Percentiles rank a stretch among this genome's conserved stretches.
Conservation (phyloP, 2,329 filamentous ascomycete genomes). For the Orbilia blumenaviensis region DNA sequence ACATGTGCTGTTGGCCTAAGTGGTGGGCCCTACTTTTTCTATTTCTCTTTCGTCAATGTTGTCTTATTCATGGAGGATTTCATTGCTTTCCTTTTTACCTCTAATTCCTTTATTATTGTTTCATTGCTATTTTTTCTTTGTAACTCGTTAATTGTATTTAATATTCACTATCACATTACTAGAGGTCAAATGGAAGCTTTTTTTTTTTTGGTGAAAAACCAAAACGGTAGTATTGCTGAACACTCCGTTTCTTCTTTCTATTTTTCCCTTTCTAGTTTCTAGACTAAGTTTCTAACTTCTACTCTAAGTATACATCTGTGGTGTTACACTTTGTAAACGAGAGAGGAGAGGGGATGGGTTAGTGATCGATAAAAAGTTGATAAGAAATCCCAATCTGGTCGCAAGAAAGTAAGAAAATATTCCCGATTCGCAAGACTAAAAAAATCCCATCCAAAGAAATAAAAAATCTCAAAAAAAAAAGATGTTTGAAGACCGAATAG, state of each 20-base stretch:
- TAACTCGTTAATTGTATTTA: not conserved
- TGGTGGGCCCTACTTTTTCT: no score
- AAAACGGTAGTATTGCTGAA: not conserved
- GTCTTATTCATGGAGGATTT: no score
- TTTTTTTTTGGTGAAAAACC: conserved; percentile 15
- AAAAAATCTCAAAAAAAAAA: not conserved
- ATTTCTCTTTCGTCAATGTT: no score
- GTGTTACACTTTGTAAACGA: conserved; percentile 44
- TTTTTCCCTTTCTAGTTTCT: conserved; percentile 21
- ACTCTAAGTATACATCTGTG: conserved; percentile 52
- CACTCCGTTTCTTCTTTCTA: not conserved
- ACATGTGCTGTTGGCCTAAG: not conserved
- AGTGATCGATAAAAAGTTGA: not conserved
- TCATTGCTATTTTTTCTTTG: no score
- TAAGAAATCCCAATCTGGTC: conserved; percentile 33
- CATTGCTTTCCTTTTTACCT: not conserved
- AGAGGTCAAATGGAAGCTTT: not conserved
- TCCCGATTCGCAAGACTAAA: not conserved
- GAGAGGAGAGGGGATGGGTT: not conserved
- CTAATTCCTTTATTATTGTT: not conserved
- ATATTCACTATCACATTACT: not conserved
- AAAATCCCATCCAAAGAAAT: conserved; percentile 8
- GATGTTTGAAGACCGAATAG: not conserved
- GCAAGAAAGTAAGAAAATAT: conserved; percentile 16
- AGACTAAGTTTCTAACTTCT: conserved; percentile 40